phyloP scores from a whole-genome alignment of 805 yeast species.

The Wickerhamiella alocasiicola region DNA sequence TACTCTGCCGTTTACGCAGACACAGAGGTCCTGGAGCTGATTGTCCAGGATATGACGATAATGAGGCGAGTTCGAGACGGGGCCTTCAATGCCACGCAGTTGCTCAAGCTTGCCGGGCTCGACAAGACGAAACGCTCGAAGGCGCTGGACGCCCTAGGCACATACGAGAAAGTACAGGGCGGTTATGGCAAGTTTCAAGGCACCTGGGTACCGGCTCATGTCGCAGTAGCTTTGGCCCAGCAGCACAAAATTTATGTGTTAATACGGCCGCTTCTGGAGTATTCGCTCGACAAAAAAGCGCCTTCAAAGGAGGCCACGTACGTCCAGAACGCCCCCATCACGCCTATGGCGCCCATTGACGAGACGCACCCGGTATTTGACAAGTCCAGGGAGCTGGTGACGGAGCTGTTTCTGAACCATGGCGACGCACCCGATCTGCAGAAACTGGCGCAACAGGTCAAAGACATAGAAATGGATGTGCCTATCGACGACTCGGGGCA shows the following conservation, averaged over 20 bases:
- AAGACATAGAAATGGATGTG: conserved; percentile 45
- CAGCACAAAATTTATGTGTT: conserved; percentile 46
- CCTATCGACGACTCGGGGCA: conserved; percentile 91
- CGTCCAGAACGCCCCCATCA: conserved; percentile 5
- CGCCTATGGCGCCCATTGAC: conserved; percentile 14
- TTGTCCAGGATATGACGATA: conserved; percentile 47
- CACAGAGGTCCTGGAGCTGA: conserved; percentile 48
- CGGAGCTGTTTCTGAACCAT: conserved; percentile 22
- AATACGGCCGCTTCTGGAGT: conserved; percentile 37
- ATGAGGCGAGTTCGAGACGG: conserved; percentile 55
- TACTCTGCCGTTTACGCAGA: conserved; percentile 53
- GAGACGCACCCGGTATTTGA: conserved; percentile 11
- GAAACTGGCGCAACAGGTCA: conserved; percentile 10
- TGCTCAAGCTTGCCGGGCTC: conserved; percentile 53
- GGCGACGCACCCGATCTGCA: conserved; percentile 14
- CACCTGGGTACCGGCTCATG: conserved; percentile 37
- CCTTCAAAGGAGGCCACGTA: conserved; percentile 7
- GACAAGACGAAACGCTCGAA: conserved; percentile 54
- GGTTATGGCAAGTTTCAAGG: conserved; percentile 69
- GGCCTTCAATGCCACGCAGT: conserved; percentile 61
- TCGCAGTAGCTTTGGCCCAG: conserved; percentile 46
- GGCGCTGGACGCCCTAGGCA: conserved; percentile 49
- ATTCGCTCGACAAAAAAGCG: conserved; percentile 31
- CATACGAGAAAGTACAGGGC: conserved; percentile 65
- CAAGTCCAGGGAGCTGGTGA: conserved; percentile 12